Evolutionary conservation across 73 alveolate genomes (phyloP).

Genomic region (Paramecium sonneborni): DNA sequence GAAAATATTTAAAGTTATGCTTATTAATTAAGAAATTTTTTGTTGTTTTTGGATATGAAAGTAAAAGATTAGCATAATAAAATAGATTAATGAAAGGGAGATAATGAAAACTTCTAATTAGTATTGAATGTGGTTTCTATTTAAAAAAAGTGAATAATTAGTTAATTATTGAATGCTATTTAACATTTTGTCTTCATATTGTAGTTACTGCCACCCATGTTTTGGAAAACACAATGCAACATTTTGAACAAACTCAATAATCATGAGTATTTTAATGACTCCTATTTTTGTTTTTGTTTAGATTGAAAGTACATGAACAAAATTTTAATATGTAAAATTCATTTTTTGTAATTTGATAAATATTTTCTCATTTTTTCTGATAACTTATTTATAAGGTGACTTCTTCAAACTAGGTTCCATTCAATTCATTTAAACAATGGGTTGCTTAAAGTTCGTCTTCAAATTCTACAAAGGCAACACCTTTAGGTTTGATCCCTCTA

Average conservation of each 20-base stretch:
- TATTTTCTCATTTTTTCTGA: slow-evolving; percentile 44
- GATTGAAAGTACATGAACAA: slow-evolving; percentile 12
- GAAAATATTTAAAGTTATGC: background rate
- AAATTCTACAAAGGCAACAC: slow-evolving; percentile 68
- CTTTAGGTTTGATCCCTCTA: slow-evolving; percentile 57
- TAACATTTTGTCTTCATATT: background rate
- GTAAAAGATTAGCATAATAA: background rate
- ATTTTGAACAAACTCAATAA: slow-evolving; percentile 17
- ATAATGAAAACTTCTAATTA: background rate
- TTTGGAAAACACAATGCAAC: slow-evolving; percentile 23
- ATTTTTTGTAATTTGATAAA: background rate
- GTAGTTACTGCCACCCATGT: background rate
- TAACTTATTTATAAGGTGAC: slow-evolving; percentile 29
- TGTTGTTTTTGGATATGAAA: background rate
- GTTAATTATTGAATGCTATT: background rate
- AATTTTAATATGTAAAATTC: slow-evolving; percentile 33
- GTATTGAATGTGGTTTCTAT: background rate
- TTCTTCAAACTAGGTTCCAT: slow-evolving; percentile 45
- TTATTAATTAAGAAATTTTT: background rate
- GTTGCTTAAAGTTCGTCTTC: slow-evolving; percentile 66
- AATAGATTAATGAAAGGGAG: background rate
- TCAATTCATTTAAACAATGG: slow-evolving; percentile 45
- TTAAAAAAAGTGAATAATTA: background rate
- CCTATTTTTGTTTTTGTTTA: background rate
- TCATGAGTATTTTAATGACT: background rate